Percentiles rank a stretch among this genome's conserved stretches.
phyloP scores from a whole-genome alignment of 148 eudicot species.

The Rhododendron williamsianum region DNA sequence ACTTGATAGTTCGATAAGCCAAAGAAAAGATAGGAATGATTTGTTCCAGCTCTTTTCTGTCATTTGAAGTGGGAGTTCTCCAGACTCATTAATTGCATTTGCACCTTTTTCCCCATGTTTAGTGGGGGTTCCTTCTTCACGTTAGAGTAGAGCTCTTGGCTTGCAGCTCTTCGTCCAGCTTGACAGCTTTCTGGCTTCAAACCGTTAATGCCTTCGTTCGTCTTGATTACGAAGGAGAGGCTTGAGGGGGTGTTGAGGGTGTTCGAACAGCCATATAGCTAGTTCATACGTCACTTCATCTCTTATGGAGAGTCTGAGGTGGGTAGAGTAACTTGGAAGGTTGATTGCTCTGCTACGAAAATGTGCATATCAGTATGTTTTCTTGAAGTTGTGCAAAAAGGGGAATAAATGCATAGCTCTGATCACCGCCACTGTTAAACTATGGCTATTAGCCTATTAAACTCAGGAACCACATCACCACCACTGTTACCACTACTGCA shows the following conservation, averaged over 20 bases:
- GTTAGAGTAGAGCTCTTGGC: not conserved
- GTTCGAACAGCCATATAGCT: no score
- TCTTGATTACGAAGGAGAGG: not conserved
- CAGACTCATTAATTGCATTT: not conserved
- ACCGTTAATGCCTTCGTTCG: not conserved
- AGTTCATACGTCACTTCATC: not conserved
- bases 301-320: not conserved
- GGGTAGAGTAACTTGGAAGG: not conserved
- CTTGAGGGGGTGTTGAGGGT: not conserved
- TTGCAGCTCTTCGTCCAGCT: not conserved
- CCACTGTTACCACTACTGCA: not conserved
- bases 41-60: not conserved
- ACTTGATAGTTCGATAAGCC: not conserved
- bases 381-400: not conserved
- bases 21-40: not conserved
- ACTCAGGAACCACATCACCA: not conserved
- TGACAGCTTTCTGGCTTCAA: not conserved
- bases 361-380: not conserved
- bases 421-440: not conserved
- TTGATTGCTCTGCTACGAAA: not conserved
- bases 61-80: not conserved
- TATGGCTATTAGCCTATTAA: not conserved
- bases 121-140: not conserved
- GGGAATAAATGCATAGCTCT: not conserved
- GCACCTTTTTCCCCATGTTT: not conserved